Conservation (phyloP, 2,329 filamentous ascomycete genomes). For the Fusarium sp. region DNA sequence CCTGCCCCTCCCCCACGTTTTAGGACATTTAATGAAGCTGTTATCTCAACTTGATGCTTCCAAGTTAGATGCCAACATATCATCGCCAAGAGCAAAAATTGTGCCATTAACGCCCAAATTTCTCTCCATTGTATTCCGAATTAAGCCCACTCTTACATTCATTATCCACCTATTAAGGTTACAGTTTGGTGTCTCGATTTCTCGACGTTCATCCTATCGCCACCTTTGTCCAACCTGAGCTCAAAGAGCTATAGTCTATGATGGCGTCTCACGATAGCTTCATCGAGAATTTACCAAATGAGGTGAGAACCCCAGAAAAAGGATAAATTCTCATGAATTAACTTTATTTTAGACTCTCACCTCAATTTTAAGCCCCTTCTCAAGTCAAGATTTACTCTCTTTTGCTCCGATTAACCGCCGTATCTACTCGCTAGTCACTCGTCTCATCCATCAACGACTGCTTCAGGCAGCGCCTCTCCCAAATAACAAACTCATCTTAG, state of each 20-base stretch:
- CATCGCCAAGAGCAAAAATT: not conserved
- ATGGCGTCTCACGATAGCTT: conserved; percentile 24
- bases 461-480: conserved; percentile 52
- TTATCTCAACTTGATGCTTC: conserved; percentile 28
- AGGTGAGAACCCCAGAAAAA: conserved; percentile 4
- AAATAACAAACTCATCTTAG: conserved; percentile 74
- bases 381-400: conserved; percentile 65
- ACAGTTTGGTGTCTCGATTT: no score
- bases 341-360: conserved; percentile 20
- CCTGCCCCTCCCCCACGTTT: conserved; percentile 36
- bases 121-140: not conserved
- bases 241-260: not conserved
- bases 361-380: conserved; percentile 56
- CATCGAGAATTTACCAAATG: conserved; percentile 36
- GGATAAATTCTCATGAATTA: not conserved
- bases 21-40: conserved; percentile 13
- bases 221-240: conserved; percentile 1
- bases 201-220: not conserved
- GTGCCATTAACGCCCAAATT: not conserved
- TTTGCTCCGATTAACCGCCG: conserved; percentile 71
- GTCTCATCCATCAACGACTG: conserved; percentile 74
- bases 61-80: not conserved
- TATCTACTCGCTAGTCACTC: conserved; percentile 72
- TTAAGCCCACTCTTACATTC: rapidly evolving
- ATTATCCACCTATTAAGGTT: rapidly evolving